A percentile compares a stretch with the other conserved stretches of the same genome.
phyloP scores from a whole-genome alignment of 352 stramenopile species.

The Phytophthora palmivora region DNA sequence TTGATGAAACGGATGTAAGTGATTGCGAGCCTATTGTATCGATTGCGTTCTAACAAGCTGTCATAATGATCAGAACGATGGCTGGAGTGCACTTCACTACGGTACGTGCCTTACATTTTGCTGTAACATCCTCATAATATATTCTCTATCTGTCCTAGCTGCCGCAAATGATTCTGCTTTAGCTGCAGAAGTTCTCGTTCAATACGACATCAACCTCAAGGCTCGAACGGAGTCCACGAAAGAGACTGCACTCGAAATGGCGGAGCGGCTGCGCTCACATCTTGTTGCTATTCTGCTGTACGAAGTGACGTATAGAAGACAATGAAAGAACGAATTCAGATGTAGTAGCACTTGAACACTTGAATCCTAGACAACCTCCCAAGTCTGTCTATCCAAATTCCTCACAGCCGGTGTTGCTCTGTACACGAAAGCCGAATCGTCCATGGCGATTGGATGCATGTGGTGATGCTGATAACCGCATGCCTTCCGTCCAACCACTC shows the following conservation, averaged over 20 bases:
- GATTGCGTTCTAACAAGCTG: conserved; percentile 14
- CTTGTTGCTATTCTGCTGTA: conserved; percentile 80
- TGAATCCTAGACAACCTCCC: too few relatives aligned
- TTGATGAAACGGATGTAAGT: conserved; percentile 83
- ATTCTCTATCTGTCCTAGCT: too few relatives aligned
- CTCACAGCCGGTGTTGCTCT: not conserved
- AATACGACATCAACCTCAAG: conserved; percentile 69
- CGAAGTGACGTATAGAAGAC: conserved; percentile 71
- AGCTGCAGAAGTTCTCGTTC: conserved; percentile 71
- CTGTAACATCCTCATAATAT: conserved; percentile 5
- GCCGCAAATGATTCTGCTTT: too few relatives aligned
- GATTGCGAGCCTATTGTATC: too few relatives aligned
- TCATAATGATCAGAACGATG: conserved; percentile 59
- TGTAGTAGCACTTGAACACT: too few relatives aligned
- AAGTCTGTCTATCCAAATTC: conserved; percentile 2
- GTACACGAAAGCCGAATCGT: conserved; percentile 11
- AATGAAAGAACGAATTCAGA: not conserved
- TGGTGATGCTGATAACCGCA: conserved; percentile 13
- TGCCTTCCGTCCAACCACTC: too few relatives aligned
- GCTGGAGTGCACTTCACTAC: conserved; percentile 83
- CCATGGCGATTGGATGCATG: conserved; percentile 1
- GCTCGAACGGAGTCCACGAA: conserved; percentile 67
- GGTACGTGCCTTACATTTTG: conserved; percentile 42
- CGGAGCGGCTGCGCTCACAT: conserved; percentile 73
- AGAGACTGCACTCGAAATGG: conserved; percentile 82